Conservation (phyloP, 1,284 basidiomycete species). For the Xerocomus tenax region DNA sequence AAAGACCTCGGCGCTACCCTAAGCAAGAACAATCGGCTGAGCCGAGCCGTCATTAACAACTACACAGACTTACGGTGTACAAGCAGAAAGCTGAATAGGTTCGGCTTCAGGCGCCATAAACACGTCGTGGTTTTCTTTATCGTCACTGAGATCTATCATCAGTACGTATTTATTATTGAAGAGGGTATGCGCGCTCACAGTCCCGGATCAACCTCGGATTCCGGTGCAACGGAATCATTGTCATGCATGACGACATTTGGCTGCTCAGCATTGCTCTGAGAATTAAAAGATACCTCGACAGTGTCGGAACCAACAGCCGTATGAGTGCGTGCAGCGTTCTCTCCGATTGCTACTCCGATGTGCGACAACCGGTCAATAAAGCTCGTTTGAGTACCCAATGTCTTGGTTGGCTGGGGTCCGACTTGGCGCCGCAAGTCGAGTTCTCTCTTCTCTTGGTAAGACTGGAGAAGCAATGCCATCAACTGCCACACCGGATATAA, state of each 20-base stretch:
- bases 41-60: neutral
- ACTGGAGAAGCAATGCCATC: conserved; percentile 24
- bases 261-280: neutral
- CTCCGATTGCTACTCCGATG: neutral
- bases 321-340: neutral
- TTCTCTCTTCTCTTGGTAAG: conserved; percentile 22
- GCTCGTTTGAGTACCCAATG: conserved; percentile 24
- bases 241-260: neutral
- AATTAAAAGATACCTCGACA: neutral
- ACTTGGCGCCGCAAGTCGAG: conserved; percentile 8
- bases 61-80: conserved; percentile 17
- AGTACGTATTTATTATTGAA: neutral
- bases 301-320: neutral
- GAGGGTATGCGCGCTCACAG: conserved; percentile 8
- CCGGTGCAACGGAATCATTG: neutral
- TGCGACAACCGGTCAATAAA: neutral
- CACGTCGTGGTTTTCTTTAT: conserved; percentile 1
- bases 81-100: neutral
- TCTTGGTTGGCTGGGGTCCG: conserved; percentile 6
- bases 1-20: conserved; percentile 15
- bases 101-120: neutral
- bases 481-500: conserved; percentile 15
- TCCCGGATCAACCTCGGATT: neutral
- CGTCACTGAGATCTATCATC: conserved; percentile 1
- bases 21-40: neutral